Conservation (phyloP, 228 moss, liverwort and hornwort genomes). For the Sphagnum magellanicum region DNA sequence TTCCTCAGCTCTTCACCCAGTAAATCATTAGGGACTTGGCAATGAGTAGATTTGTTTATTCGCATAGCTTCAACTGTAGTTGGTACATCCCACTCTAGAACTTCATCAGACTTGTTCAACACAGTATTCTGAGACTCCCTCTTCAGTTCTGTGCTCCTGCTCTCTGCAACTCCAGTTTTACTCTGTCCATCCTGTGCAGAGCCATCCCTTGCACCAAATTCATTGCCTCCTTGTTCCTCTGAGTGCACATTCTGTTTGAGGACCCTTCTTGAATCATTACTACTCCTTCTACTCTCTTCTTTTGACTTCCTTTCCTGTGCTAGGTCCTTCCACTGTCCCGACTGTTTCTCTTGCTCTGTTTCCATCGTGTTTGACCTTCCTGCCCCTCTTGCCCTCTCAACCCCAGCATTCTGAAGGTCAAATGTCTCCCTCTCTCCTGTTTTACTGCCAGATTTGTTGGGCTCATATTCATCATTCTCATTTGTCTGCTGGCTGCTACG, state of each 20-base stretch:
- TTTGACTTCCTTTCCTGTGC: constrained; percentile 61
- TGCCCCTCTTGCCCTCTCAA: constrained; percentile 20
- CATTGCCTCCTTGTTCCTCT: constrained; percentile 19
- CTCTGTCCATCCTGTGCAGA: constrained; percentile 22
- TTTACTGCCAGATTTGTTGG: constrained; percentile 12
- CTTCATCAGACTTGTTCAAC: constrained; percentile 18
- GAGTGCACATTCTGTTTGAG: constrained; percentile 55
- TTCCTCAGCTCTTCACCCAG: constrained; percentile 36
- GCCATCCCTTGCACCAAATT: constrained; percentile 14
- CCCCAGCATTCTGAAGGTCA: constrained; percentile 24
- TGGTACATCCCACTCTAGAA: constrained; percentile 16
- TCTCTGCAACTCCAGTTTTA: constrained; percentile 25
- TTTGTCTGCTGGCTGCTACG: constrained; percentile 36
- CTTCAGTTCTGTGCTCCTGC: constrained; percentile 7
- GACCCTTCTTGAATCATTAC: constrained; percentile 47
- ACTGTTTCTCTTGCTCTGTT: constrained; percentile 25
- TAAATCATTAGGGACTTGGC: constrained; percentile 9
- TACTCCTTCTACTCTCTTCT: constrained; percentile 50
- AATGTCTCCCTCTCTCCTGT: constrained; percentile 18
- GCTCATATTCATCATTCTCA: constrained; percentile 23
- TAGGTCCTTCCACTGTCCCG: constrained; percentile 28
- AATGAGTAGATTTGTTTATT: constrained; percentile 24
- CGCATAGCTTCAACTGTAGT: constrained; percentile 21
- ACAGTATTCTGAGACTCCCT: constrained; percentile 18
- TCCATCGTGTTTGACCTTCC: constrained; percentile 3